These are phyloP conservation scores for Nothomitra cinnamomea DNA, from an alignment of 2,329 filamentous ascomycete genomes.

Conservation along the genomic window DNA sequence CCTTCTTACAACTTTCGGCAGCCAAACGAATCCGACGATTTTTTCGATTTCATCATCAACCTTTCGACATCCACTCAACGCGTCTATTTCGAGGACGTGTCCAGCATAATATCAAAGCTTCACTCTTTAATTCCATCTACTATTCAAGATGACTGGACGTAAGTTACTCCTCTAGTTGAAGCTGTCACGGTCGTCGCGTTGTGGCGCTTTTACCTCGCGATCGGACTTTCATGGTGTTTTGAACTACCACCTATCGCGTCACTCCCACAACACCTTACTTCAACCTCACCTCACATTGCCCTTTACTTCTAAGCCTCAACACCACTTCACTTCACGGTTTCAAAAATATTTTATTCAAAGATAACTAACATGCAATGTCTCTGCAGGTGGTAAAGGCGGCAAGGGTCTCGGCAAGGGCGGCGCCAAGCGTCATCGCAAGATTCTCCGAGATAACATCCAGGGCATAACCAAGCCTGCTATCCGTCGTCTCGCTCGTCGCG, in stretches of 20 bases:
- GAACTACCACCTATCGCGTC: constrained; percentile 1
- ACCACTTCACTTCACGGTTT: neutral
- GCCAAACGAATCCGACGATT: neutral
- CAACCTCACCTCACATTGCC: neutral
- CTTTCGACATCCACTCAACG: neutral
- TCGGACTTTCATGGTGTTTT: constrained; percentile 12
- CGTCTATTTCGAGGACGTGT: neutral
- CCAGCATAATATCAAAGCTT: neutral
- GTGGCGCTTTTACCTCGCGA: constrained; percentile 11
- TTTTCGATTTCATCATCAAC: neutral
- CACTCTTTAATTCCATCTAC: neutral
- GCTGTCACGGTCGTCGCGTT: constrained; percentile 7
- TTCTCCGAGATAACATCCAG: constrained; percentile 98
- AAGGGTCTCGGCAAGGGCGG: constrained; percentile 97
- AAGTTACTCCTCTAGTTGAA: constrained; percentile 27
- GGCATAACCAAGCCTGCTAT: constrained; percentile 98
- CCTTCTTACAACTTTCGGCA: neutral
- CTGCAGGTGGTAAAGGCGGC: constrained; percentile 75
- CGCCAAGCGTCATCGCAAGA: constrained; percentile 98
- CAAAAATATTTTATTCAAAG: neutral
- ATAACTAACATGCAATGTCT: constrained; percentile 28
- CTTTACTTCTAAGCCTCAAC: constrained; percentile 6
- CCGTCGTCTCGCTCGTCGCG: constrained; percentile 95
- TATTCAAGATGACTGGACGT: constrained; percentile 54
- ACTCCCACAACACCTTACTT: constrained; percentile 5